Evolutionary conservation across 2,329 filamentous ascomycete genomes (phyloP).

Genomic region (Shiraia bambusicola): DNA sequence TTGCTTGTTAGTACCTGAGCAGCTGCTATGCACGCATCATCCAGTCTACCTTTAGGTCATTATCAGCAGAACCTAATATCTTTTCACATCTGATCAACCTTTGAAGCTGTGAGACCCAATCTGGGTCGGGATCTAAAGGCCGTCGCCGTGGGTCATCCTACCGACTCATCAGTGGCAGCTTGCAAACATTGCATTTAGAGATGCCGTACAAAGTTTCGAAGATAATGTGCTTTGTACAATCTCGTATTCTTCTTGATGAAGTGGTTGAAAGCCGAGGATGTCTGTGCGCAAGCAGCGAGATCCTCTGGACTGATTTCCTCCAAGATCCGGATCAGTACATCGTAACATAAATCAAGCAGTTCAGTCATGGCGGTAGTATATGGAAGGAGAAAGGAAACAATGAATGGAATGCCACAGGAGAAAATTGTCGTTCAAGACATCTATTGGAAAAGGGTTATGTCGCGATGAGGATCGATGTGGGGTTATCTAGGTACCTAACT

Average conservation of each 20-base stretch:
- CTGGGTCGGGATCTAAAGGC: slow-evolving; percentile 27
- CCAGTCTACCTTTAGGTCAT: slow-evolving; percentile 42
- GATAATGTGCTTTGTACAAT: slow-evolving; percentile 65
- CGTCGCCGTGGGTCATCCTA: slow-evolving; percentile 45
- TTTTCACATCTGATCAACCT: slow-evolving; percentile 42
- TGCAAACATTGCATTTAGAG: too few relatives aligned
- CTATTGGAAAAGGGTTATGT: too few relatives aligned
- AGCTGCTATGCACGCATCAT: too few relatives aligned
- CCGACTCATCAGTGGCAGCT: slow-evolving; percentile 10
- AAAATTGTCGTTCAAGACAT: too few relatives aligned
- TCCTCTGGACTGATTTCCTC: slow-evolving; percentile 37
- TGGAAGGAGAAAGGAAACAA: too few relatives aligned
- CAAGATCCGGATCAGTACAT: slow-evolving; percentile 39
- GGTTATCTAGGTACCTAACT: too few relatives aligned
- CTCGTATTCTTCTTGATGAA: slow-evolving; percentile 60
- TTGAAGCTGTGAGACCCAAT: slow-evolving; percentile 36
- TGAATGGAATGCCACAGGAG: too few relatives aligned
- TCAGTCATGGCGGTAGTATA: slow-evolving; percentile 21
- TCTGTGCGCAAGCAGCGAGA: slow-evolving; percentile 32
- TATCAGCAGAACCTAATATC: slow-evolving; percentile 47
- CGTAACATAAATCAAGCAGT: slow-evolving; percentile 41
- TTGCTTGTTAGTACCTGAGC: not conserved
- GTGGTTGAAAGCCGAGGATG: slow-evolving; percentile 48
- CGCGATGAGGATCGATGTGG: too few relatives aligned
- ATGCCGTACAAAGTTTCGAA: slow-evolving; percentile 55